These are phyloP conservation scores for Scutellaria baicalensis DNA, from an alignment of 257 asterid genomes.

Conservation along the genomic window DNA sequence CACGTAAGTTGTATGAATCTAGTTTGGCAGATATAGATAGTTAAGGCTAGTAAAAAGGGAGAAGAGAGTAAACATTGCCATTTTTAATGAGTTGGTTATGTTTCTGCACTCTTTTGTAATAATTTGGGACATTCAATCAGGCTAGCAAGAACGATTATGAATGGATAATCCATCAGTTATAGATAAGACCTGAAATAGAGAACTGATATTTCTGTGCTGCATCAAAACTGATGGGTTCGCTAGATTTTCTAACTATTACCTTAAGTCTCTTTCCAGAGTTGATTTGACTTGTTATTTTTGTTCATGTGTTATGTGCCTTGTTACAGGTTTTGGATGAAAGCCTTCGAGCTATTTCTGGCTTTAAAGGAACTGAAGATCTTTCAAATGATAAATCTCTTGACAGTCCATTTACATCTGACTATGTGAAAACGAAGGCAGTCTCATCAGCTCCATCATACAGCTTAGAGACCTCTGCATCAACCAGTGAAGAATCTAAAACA, in stretches of 20 bases:
- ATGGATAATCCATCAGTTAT: neutral
- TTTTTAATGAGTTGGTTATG: neutral
- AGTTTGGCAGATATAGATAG: neutral
- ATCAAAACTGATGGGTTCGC: slow-evolving; percentile 3
- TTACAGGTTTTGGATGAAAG: slow-evolving; percentile 87
- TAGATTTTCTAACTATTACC: neutral
- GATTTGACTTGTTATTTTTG: neutral
- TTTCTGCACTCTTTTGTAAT: neutral
- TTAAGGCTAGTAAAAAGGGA: neutral
- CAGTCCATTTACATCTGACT: slow-evolving; percentile 86
- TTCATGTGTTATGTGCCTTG: slow-evolving; percentile 12
- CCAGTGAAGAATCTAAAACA: slow-evolving; percentile 35
- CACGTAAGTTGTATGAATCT: neutral
- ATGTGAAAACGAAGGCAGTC: slow-evolving; percentile 64
- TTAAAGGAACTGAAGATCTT: slow-evolving; percentile 93
- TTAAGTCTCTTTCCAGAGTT: neutral
- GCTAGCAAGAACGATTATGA: neutral
- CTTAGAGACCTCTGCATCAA: slow-evolving; percentile 36
- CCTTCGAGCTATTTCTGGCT: slow-evolving; percentile 92
- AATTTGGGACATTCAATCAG: neutral
- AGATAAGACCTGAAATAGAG: neutral
- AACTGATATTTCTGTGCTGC: neutral
- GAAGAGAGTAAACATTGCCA: neutral
- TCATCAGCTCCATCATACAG: slow-evolving; percentile 86
- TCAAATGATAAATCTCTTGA: slow-evolving; percentile 65